Base-by-base conservation (phyloP, 2,329 filamentous ascomycete genomes). In the Xylaria sp. region DNA sequence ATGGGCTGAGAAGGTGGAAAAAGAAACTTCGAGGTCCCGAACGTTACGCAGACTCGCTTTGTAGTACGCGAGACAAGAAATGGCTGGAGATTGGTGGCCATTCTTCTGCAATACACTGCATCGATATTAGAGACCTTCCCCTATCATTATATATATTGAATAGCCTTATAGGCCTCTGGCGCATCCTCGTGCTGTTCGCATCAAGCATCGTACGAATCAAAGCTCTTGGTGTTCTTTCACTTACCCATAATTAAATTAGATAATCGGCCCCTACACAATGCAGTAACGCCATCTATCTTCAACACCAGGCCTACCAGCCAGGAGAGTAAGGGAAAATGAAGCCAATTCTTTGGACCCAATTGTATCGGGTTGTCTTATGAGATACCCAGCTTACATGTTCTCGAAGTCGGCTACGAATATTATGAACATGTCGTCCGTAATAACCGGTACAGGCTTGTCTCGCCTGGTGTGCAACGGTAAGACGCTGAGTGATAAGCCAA, bases 11-110 rank as follows among this genome's bases (percentile, higher is more conserved):
- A 9, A 87, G 79, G n/a, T n/a, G n/a, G n/a, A 31, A 31, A 71
- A 89, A 87, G 7, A 89, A 70, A 0, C 85, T 88, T 11, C 87
- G 77, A 62, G 89, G 79, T 69, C 87, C 66, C 87, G 84, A 7
- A 89, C 70, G 58, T 86, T 86, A 11, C 86, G 78, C 52, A 87
- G 74, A 62, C 84, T 84, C 0, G 85, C 79, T 70, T 88, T 88
- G 71, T 85, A 77, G 67, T 89, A 89, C 0, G 81, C 79, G 9
- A 87, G 73, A n/a, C 86, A 81, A 60, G 80, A 84, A 73, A 89
- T 89, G 0, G 81, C 83, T 89, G 87, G 37, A 89, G 72, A 0
- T 3, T 15, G 8, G 15, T 28, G 9, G 15, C 31, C 14, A 12
- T 15, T n/a, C n/a, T 45, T 21, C 15, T 28, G 23, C 12, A 8